These are phyloP conservation scores for Cryptococcus amylolentus DNA, from an alignment of 1,284 basidiomycete species.

Conservation along the genomic window DNA sequence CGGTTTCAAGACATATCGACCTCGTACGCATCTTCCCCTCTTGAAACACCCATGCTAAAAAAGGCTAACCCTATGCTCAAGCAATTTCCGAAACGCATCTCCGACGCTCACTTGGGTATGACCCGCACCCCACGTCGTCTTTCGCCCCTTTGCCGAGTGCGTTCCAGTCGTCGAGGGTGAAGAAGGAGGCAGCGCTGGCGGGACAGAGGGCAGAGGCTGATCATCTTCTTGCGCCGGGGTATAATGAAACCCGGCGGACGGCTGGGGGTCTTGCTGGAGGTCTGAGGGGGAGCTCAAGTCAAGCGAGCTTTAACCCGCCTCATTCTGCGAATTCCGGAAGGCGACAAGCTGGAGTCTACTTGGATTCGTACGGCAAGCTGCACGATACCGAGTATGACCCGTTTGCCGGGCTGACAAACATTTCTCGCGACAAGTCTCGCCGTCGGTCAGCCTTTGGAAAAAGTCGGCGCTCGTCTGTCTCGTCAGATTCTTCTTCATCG, in stretches of 20 bases:
- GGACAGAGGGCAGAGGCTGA: constrained; percentile 44
- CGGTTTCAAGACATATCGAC: constrained; percentile 43
- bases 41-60: neutral
- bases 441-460: constrained; percentile 43
- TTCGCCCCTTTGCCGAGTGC: constrained; percentile 39
- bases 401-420: constrained; percentile 42
- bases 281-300: constrained; percentile 16
- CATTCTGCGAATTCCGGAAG: neutral
- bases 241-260: constrained; percentile 23
- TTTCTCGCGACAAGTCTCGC: constrained; percentile 39
- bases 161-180: constrained; percentile 32
- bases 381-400: constrained; percentile 51
- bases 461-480: constrained; percentile 26
- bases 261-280: constrained; percentile 24
- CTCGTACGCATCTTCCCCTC: constrained; percentile 28
- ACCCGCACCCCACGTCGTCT: constrained; percentile 35
- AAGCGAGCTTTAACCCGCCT: constrained; percentile 19
- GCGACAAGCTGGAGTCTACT: constrained; percentile 35
- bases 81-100: constrained; percentile 40
- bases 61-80: constrained; percentile 6
- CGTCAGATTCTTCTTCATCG: constrained; percentile 12
- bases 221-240: constrained; percentile 44
- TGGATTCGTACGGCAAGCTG: constrained; percentile 42
- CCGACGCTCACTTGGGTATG: constrained; percentile 32
- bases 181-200: constrained; percentile 33